Evolutionary conservation across 225 moss, liverwort and hornwort genomes (phyloP).

Genomic region (Lunularia cruciata): DNA sequence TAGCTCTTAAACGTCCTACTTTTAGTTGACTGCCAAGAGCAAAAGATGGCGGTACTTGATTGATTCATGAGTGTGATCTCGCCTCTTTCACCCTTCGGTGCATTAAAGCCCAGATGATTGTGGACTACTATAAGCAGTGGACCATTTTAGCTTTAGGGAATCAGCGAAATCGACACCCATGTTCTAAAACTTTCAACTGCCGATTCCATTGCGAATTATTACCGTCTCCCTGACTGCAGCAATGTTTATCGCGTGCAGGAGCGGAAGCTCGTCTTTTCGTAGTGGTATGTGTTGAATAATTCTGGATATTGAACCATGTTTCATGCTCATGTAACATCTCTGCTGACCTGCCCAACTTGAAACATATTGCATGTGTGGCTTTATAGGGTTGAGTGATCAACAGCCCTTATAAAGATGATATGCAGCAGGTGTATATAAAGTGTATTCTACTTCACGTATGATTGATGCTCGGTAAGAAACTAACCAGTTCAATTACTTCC

Average conservation of each 20-base stretch:
- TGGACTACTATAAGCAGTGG: neutral
- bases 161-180: neutral
- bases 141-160: constrained; percentile 1
- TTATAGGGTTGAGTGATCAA: constrained; percentile 18
- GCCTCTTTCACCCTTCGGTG: neutral
- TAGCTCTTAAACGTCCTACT: constrained; percentile 26
- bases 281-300: neutral
- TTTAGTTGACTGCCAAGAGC: constrained; percentile 22
- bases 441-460: constrained; percentile 26
- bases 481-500: neutral
- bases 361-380: neutral
- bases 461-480: constrained; percentile 31
- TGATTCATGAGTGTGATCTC: neutral
- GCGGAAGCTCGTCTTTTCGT: no score
- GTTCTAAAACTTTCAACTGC: neutral
- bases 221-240: neutral
- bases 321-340: neutral
- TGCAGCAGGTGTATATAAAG: constrained; percentile 20
- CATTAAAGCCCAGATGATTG: constrained; percentile 1
- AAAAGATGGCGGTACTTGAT: constrained; percentile 12
- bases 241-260: neutral
- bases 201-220: neutral
- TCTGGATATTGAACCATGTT: neutral
- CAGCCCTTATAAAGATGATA: constrained; percentile 6
- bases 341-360: constrained; percentile 14